Evolutionary conservation across 75 land plant genomes (phyloP).

Genomic region (Cunninghamia lanceolata): DNA sequence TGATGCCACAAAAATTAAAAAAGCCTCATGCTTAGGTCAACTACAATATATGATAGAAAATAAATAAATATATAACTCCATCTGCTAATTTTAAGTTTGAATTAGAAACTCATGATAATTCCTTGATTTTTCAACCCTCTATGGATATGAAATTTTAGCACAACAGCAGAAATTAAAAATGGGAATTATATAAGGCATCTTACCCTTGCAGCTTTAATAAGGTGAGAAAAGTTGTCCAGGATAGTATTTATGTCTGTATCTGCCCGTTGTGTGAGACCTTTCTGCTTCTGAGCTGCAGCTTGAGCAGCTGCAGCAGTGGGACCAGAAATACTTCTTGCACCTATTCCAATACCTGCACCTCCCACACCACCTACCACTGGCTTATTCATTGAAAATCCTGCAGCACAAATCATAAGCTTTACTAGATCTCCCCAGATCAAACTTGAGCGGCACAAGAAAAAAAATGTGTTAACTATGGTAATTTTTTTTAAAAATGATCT

Average conservation of each 20-base stretch:
- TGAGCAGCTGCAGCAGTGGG: slow-evolving; percentile 89
- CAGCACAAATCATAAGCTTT: neutral
- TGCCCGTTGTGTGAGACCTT: slow-evolving; percentile 65
- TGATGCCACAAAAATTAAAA: neutral
- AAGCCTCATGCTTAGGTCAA: neutral
- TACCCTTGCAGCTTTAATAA: slow-evolving; percentile 82
- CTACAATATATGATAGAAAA: neutral
- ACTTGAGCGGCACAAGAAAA: neutral
- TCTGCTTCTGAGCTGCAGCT: slow-evolving; percentile 94
- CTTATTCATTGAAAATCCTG: slow-evolving; percentile 23
- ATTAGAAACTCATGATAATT: neutral
- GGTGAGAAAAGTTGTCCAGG: slow-evolving; percentile 76
- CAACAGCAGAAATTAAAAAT: neutral
- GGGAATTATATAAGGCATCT: neutral
- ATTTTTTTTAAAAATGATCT: neutral
- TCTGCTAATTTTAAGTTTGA: neutral
- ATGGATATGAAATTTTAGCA: neutral
- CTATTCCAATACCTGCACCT: slow-evolving; percentile 17
- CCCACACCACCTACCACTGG: slow-evolving; percentile 18
- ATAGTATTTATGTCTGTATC: slow-evolving; percentile 77
- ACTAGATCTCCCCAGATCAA: neutral
- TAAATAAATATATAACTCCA: neutral
- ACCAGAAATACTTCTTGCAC: slow-evolving; percentile 44
- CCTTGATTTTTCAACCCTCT: neutral
- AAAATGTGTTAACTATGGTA: neutral